These are phyloP conservation scores for Amborella trichopoda DNA, from an alignment of 164 flowering plant species.

Conservation along the genomic window DNA sequence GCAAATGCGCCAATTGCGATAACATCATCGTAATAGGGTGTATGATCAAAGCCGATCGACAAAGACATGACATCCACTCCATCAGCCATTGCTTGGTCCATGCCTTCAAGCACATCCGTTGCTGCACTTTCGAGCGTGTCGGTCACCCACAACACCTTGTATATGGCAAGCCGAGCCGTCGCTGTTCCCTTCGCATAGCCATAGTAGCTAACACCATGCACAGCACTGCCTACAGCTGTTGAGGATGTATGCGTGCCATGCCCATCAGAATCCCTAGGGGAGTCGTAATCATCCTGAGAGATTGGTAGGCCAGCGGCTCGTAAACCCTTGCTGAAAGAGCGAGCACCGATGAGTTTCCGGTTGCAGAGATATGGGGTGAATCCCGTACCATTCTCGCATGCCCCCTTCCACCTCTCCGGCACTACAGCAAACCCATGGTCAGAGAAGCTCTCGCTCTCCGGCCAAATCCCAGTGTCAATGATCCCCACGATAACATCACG, in stretches of 20 bases:
- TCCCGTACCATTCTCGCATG: neutral
- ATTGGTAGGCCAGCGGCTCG: conserved; percentile 1
- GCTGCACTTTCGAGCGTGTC: conserved; percentile 16
- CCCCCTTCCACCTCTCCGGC: conserved; percentile 5
- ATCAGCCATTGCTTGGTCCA: conserved; percentile 40
- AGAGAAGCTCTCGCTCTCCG: conserved; percentile 9
- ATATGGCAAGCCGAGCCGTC: conserved; percentile 28
- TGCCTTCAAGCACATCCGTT: conserved; percentile 30
- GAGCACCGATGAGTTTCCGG: neutral
- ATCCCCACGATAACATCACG: conserved; percentile 9
- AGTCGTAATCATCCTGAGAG: conserved; percentile 17
- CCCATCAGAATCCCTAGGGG: conserved; percentile 28
- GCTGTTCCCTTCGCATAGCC: conserved; percentile 35
- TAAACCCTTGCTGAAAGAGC: conserved; percentile 17
- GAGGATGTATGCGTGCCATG: conserved; percentile 39
- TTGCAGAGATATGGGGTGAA: neutral
- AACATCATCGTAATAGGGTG: conserved; percentile 11
- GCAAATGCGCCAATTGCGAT: conserved; percentile 34
- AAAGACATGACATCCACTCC: conserved; percentile 34
- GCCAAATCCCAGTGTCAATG: conserved; percentile 6
- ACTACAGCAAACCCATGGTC: conserved; percentile 5
- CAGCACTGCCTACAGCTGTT: conserved; percentile 19
- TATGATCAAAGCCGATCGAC: conserved; percentile 20
- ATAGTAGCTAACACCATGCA: conserved; percentile 11
- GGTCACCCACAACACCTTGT: conserved; percentile 18